These are phyloP conservation scores for Aspergillus biplanus DNA, from an alignment of 495 filamentous ascomycete genomes.

Conservation along the genomic window DNA sequence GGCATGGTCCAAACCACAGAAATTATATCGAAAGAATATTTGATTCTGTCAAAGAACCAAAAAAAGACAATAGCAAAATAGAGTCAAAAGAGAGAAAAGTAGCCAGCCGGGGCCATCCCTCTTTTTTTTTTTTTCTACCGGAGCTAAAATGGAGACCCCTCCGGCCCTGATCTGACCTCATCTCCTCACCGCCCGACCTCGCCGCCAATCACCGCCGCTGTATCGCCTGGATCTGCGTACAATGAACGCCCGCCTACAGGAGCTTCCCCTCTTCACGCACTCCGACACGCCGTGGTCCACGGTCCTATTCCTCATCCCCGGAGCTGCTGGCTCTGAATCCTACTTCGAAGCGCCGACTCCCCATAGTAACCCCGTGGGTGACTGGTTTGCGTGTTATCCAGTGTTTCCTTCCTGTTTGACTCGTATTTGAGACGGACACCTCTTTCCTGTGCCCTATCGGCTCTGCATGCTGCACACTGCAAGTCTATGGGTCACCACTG, in stretches of 20 bases:
- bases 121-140: conserved; percentile 1
- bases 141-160: conserved; percentile 4
- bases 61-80: not conserved
- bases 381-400: no score
- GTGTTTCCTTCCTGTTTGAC: not conserved
- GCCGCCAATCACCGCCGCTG: conserved; percentile 9
- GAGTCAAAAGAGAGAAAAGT: conserved; percentile 14
- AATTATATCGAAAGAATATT: not conserved
- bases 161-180: conserved; percentile 12
- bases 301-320: no score
- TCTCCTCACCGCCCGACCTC: conserved; percentile 11
- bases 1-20: not conserved
- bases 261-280: not conserved
- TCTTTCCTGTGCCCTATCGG: not conserved
- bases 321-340: no score
- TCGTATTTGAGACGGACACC: not conserved
- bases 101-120: not conserved
- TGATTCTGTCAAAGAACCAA: not conserved
- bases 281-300: no score
- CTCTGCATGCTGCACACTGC: conserved; percentile 1
- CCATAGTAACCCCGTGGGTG: no score
- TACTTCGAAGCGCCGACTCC: no score
- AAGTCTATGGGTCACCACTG: not conserved
- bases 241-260: not conserved
- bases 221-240: not conserved